Evolutionary conservation across 306 rosid genomes (phyloP).

Genomic region (Cyclanthera cordifolia): DNA sequence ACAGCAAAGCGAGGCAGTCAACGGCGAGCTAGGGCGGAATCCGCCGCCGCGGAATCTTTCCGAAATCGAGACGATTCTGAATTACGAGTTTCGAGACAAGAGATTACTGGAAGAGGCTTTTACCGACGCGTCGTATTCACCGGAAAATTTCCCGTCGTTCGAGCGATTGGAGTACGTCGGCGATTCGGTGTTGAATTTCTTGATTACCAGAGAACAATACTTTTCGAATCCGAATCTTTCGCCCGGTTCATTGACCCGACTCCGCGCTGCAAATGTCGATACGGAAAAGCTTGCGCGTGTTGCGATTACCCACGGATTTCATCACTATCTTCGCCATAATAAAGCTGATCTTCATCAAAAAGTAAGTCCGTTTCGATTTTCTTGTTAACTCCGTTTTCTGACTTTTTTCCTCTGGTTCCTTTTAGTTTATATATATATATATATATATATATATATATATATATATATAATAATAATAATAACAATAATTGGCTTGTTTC

Average conservation of each 20-base stretch:
- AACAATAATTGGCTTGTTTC: too few species aligned
- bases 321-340: constrained; percentile 40
- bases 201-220: constrained; percentile 36
- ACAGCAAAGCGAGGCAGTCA: not conserved
- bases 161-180: constrained; percentile 44
- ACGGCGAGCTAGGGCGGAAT: too few species aligned
- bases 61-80: constrained; percentile 33
- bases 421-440: too few species aligned
- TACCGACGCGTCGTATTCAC: constrained; percentile 24
- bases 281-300: constrained; percentile 59
- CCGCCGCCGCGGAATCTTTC: constrained; percentile 11
- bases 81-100: constrained; percentile 31
- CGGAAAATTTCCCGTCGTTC: constrained; percentile 9
- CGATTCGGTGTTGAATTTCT: constrained; percentile 35
- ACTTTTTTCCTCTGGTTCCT: too few species aligned
- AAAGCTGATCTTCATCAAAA: constrained; percentile 25
- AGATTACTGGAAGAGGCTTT: constrained; percentile 39
- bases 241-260: constrained; percentile 37
- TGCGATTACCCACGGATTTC: constrained; percentile 34
- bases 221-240: constrained; percentile 20
- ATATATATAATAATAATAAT: too few species aligned
- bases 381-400: not conserved
- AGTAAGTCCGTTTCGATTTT: constrained; percentile 22
- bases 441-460: too few species aligned
- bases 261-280: constrained; percentile 49